Base-by-base conservation (phyloP, 441 rosid species). In the Adansonia grandidieri region DNA sequence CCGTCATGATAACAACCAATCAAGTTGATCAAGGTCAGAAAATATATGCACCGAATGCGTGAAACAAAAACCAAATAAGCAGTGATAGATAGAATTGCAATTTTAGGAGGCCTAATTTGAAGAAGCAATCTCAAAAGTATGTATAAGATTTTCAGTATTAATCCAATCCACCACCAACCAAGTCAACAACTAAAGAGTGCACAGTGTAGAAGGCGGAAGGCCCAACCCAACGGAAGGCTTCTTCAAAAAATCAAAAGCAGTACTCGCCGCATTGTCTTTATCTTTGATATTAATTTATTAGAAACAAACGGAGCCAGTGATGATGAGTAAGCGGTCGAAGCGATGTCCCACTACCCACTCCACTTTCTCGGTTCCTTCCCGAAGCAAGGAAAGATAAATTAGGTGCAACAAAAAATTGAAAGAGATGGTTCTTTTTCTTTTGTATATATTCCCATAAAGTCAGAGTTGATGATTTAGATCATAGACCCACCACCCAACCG, bases 1-100 rank as follows among this genome's bases (percentile, higher is more conserved):
- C 62, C 4, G 44, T 80, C 42, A 68, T 76, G 10, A 61, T 73
- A 13, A 50, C 22, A 40, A 73, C 47, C 68, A 44, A 54, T 61
- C 84, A 75, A 72, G 73, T 19, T 63, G 87, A 86, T 28, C 88
- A 80, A 85, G 81, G 50, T 28, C 42, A 58, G 63, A 80, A 47
- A 65, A 63, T 77, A 4, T 80, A 82, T 15, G 81, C 83, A 5
- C 82, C 78, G 17, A 14, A 5, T 11, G 75, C 54, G 8, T 79
- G 28, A 61, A 17, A 6, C 22, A 57, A 56, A 28, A 13, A 61
- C 9, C 47, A 56, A 56, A 15, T 3, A 60, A 58, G 37, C 28
- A 32, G 45, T 71, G 48, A 53, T 8, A 32, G 60, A 57, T 9
- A 22, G 40, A n/a, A 5, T 6, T 20, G 11, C 19, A 24, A 13